Conservation (phyloP, 306 rosid species). For the Sechiopsis laciniata region DNA sequence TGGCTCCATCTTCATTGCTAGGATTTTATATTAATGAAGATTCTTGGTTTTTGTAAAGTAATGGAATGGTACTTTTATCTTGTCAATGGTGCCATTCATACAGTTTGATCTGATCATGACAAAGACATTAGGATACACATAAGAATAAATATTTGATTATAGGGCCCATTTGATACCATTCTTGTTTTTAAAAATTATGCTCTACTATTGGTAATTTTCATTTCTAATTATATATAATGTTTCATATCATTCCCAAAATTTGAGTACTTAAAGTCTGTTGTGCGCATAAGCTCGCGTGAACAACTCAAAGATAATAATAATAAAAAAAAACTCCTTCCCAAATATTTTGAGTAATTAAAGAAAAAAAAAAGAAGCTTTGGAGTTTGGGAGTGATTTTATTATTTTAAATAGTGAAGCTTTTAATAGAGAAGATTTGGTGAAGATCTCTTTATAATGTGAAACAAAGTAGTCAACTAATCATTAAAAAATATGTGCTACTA, state of each 20-base stretch:
- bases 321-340: too few relatives aligned
- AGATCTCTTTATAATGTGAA: too few relatives aligned
- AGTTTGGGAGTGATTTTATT: neutral
- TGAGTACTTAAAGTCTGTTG: too few relatives aligned
- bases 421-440: neutral
- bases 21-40: neutral
- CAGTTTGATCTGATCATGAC: neutral
- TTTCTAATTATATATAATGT: too few relatives aligned
- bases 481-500: neutral
- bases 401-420: neutral
- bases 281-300: too few relatives aligned
- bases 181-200: neutral
- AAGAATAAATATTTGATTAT: neutral
- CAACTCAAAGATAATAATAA: too few relatives aligned
- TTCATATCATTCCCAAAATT: too few relatives aligned
- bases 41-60: constrained; percentile 12
- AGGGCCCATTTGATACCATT: neutral
- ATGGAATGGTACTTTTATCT: neutral
- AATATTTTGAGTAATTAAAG: too few relatives aligned
- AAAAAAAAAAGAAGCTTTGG: too few relatives aligned
- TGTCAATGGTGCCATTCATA: neutral
- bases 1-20: neutral
- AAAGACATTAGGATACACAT: neutral
- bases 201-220: too few relatives aligned
- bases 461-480: too few relatives aligned